Base-by-base conservation (phyloP, 768 basidiomycete species). In the Dentipellis sp. region DNA sequence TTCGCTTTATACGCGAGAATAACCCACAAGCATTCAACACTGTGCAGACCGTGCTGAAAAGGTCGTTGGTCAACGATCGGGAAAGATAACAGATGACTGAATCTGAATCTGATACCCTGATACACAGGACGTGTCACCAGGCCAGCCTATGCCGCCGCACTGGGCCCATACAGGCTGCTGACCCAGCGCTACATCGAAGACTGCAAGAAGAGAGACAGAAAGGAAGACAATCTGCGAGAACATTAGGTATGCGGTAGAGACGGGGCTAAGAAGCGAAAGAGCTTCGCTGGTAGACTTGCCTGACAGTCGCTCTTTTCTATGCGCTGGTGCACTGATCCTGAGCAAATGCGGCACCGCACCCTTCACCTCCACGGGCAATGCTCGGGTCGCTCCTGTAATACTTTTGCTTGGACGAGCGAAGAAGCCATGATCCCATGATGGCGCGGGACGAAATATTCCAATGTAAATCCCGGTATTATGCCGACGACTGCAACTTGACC, bases 41-140 rank as follows among this genome's bases (percentile, higher is more conserved):
- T 3, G 61, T 64, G 58, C 68, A 73, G 4, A 60, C 53, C 19
- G 55, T 36, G 11, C 65, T 69, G 9, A 8, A 14, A 40, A 45
- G 21, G 50, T 9, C 37, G 54, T 50, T 19, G 3, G 19, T 52
- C 37, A 45, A 38, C 29, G 6, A 29, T 29, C 29, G 29, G 29
- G 29, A 29, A 29, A 29, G 29, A n/a, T n/a, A n/a, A n/a, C 29
- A 29, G 29, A 29, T 3, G 6, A 29, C 3, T 6, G 29, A 29
- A 29, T 29, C 29, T 29, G 10, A 54, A 61, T 53, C n/a, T n/a
- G n/a, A n/a, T 60, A 76, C 72, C 74, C 72, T 23, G 72, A 55
- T 45, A 69, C 71, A 46, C 78, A 78, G 10, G 70, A 69, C 6
- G 74, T 75, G 17, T 68, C 22, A 48, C 77, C 76, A 6, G 73